Evolutionary conservation across 805 yeast genomes (phyloP).

Genomic region (Starmerella potacharoeniae): DNA sequence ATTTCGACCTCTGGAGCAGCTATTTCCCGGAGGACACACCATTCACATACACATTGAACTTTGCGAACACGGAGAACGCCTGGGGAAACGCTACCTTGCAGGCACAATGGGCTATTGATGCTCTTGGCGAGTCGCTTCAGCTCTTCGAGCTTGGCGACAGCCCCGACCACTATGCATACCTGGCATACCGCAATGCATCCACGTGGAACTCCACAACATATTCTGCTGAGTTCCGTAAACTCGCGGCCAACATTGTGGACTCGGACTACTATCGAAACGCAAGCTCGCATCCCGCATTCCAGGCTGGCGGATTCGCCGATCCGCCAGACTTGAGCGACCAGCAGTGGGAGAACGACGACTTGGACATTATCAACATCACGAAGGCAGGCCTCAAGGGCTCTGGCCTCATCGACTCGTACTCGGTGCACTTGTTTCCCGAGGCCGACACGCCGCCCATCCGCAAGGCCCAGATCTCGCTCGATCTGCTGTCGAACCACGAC

Average conservation of each 20-base stretch:
- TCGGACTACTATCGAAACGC: background rate
- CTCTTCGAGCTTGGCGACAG: constrained; percentile 2
- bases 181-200: background rate
- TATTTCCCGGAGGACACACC: background rate
- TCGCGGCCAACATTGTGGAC: background rate
- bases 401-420: background rate
- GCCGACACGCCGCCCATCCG: background rate
- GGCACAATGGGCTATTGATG: background rate
- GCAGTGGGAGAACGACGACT: constrained; percentile 1
- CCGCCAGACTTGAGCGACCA: background rate
- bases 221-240: background rate
- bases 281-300: background rate
- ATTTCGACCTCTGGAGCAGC: background rate
- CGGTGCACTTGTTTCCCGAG: background rate
- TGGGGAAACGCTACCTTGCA: background rate
- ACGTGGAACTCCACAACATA: background rate
- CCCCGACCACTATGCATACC: background rate
- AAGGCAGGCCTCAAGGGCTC: background rate
- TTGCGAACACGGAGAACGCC: background rate
- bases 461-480: background rate
- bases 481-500: background rate
- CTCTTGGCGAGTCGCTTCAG: background rate
- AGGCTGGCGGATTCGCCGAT: background rate
- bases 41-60: background rate
- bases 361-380: background rate